A percentile compares a stretch with the other conserved stretches of the same genome.
Evolutionary conservation across 768 basidiomycete genomes (phyloP).

Genomic region (Leccinum arenicola): DNA sequence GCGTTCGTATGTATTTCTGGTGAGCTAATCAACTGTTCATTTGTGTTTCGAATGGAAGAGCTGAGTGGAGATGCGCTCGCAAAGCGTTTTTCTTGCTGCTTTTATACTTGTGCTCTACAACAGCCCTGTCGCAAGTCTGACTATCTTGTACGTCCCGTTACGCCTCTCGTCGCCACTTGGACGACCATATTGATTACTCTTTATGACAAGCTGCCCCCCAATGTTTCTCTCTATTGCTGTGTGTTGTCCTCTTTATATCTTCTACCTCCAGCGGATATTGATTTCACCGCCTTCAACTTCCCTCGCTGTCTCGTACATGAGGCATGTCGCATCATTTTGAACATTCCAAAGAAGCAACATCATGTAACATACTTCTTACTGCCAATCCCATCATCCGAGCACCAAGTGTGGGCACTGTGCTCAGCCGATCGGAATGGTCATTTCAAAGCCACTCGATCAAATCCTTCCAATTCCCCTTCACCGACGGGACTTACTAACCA

Average conservation of each 20-base stretch:
- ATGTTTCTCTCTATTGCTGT: conserved; percentile 16
- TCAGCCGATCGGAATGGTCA: no score
- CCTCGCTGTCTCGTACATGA: neutral
- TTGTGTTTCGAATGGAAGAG: neutral
- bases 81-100: conserved; percentile 16
- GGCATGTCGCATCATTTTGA: conserved; percentile 20
- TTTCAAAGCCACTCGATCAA: no score
- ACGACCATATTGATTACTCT: neutral
- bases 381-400: no score
- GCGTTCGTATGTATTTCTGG: neutral
- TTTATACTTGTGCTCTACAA: conserved; percentile 1
- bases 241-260: neutral
- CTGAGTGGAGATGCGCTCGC: neutral
- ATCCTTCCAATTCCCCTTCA: neutral
- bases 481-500: neutral
- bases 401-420: no score
- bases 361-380: no score
- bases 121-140: neutral
- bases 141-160: conserved; percentile 12
- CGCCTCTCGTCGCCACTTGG: neutral
- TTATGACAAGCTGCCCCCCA: conserved; percentile 18
- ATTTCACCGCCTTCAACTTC: neutral
- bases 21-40: neutral
- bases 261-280: neutral
- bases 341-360: no score